Conservation (phyloP, 768 basidiomycete species). For the Naganishia vaughanmartiniae region DNA sequence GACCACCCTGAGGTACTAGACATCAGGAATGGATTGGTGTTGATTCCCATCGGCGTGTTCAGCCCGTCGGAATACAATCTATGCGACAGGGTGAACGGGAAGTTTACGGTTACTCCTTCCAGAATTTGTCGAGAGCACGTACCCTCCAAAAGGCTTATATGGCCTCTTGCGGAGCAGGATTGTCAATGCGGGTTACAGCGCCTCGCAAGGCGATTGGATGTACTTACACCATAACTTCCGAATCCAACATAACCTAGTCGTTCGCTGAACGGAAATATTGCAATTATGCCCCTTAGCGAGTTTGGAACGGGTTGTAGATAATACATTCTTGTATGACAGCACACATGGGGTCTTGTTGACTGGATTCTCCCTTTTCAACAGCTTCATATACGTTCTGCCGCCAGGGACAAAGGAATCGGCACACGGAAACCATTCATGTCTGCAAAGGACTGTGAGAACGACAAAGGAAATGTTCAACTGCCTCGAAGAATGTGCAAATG, state of each 20-base stretch:
- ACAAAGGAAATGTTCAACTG: neutral
- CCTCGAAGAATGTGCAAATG: neutral
- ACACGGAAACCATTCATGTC: neutral
- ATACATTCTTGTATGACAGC: neutral
- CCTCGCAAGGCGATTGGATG: neutral
- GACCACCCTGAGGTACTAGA: constrained; percentile 8
- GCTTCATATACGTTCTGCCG: neutral
- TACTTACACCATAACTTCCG: constrained; percentile 19
- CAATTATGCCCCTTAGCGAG: neutral
- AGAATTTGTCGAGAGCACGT: neutral
- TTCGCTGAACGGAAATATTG: constrained; percentile 17
- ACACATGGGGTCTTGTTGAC: neutral
- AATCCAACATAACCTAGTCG: constrained; percentile 20
- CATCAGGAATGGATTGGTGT: neutral
- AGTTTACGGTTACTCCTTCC: neutral
- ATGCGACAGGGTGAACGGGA: neutral
- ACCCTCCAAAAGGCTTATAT: constrained; percentile 21
- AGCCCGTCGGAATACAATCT: constrained; percentile 17
- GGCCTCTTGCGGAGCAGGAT: neutral
- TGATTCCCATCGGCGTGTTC: constrained; percentile 15
- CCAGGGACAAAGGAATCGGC: neutral
- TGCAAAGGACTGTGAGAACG: neutral
- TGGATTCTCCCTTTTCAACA: neutral
- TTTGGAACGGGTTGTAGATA: constrained; percentile 17
- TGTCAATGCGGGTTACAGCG: neutral